Base-by-base conservation (phyloP, 2,329 filamentous ascomycete genomes). In the Fusarium sp. region DNA sequence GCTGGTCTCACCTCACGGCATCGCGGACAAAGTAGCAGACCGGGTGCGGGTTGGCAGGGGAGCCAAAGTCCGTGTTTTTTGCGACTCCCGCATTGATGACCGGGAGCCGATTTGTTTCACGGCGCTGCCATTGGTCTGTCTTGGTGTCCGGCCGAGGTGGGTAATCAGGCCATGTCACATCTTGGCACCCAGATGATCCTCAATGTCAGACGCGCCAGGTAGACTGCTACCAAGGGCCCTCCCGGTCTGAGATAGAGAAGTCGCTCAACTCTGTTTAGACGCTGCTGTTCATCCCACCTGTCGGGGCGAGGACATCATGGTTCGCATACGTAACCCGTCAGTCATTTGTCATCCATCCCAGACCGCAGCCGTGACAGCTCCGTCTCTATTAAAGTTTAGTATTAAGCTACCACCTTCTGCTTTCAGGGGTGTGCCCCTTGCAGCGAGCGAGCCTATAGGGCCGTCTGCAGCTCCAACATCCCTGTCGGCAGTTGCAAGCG, bases 401-500 rank as follows among this genome's bases (percentile, higher is more conserved):
- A 37, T 66, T 36, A 44, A 56, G 37, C 37, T 65, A 58, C 68
- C 37, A 69, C 68, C 68, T 71, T 69, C 56, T 66, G 6, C 55
- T 58, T 66, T 47, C 41, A 58, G 55, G 37, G 48, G 15, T 43
- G 34, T 34, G 55, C 40, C 64, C 68, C 56, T 66, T 59, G 60
- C 23, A 37, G 18, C 31, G 1, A 8, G n/a, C 7, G 55, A 50
- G 70, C 68, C 53, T 59, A 69, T 69, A 15, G 30, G 23, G 48
- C 28, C 12, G 8, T 36, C 37, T 27, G 50, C 11, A 28, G 68
- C 18, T 59, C 68, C 46, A 36, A 18, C 28, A 71, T 62, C 68
- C 68, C 41, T 71, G 68, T 71, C 68, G 68, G 68, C 27, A 71
- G 60, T 69, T 71, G 68, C 44, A 57, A 37, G 46, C 11, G 58